Conservation (phyloP, 345 rosid species). For the Hypericum perforatum region DNA sequence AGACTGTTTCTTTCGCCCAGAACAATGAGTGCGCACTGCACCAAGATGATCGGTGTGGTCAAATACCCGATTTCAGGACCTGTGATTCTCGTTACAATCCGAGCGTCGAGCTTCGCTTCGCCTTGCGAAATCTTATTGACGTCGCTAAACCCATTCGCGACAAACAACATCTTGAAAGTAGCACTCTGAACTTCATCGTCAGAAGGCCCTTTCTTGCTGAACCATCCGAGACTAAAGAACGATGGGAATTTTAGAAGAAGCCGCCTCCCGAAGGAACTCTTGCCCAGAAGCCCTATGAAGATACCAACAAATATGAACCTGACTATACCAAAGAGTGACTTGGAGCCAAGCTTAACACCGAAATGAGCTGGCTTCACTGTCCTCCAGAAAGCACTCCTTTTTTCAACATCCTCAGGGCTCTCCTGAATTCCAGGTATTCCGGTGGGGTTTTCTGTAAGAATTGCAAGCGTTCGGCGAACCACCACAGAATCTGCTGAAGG, state of each 20-base stretch:
- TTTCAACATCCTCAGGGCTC: constrained; percentile 40
- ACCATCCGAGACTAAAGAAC: constrained; percentile 71
- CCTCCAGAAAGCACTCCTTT: constrained; percentile 67
- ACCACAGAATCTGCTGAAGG: constrained; percentile 78
- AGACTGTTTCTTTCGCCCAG: constrained; percentile 45
- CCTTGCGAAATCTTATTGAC: constrained; percentile 28
- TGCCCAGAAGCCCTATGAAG: constrained; percentile 47
- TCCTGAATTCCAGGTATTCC: constrained; percentile 70
- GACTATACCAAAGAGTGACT: constrained; percentile 45
- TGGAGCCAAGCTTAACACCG: constrained; percentile 61
- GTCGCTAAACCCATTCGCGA: constrained; percentile 67
- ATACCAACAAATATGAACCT: constrained; percentile 40
- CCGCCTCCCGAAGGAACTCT: constrained; percentile 54
- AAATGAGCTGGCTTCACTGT: constrained; percentile 63
- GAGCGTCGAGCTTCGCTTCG: constrained; percentile 45
- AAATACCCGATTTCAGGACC: constrained; percentile 89
- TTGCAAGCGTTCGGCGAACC: constrained; percentile 66
- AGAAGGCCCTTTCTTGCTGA: constrained; percentile 67
- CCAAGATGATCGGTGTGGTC: constrained; percentile 54
- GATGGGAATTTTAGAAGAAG: constrained; percentile 81
- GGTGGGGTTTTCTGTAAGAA: constrained; percentile 48
- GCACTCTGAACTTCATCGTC: constrained; percentile 76
- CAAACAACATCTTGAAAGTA: constrained; percentile 82
- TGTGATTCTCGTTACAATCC: constrained; percentile 56
- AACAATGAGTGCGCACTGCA: constrained; percentile 61